A percentile compares a stretch with the other conserved stretches of the same genome.
phyloP scores from a whole-genome alignment of 345 rosid species.

The Raphanus sativus region DNA sequence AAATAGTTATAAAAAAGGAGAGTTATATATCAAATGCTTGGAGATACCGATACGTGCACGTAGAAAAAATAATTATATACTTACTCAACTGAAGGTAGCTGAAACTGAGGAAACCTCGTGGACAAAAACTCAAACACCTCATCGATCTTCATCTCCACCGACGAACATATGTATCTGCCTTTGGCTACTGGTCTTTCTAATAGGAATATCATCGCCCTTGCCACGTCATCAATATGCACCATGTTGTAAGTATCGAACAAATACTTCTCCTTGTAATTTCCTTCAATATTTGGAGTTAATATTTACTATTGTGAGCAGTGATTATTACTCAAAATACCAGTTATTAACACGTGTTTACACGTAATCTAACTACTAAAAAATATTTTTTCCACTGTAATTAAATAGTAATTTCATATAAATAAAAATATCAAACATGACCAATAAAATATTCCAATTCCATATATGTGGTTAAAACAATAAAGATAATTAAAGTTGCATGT shows the following conservation, averaged over 20 bases:
- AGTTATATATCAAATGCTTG: background rate
- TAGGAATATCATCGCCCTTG: conserved; percentile 54
- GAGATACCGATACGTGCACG: background rate
- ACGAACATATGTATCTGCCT: conserved; percentile 61
- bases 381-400: background rate
- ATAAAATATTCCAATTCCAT: too few relatives aligned
- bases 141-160: conserved; percentile 37
- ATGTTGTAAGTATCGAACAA: conserved; percentile 33
- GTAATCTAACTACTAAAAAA: background rate
- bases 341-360: background rate
- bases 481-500: background rate
- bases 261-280: conserved; percentile 33
- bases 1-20: too few relatives aligned
- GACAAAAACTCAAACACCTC: conserved; percentile 43
- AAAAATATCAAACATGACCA: too few relatives aligned
- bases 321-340: background rate
- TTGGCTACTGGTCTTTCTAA: conserved; percentile 47
- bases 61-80: conserved; percentile 5
- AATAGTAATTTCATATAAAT: background rate
- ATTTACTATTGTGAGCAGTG: background rate
- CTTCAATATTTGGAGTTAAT: conserved; percentile 16
- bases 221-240: conserved; percentile 58
- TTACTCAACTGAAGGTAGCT: conserved; percentile 47
- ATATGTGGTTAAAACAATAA: background rate
- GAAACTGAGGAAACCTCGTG: conserved; percentile 44